Conservation (phyloP, 2,329 filamentous ascomycete genomes). For the Didymosphaeria variabile region DNA sequence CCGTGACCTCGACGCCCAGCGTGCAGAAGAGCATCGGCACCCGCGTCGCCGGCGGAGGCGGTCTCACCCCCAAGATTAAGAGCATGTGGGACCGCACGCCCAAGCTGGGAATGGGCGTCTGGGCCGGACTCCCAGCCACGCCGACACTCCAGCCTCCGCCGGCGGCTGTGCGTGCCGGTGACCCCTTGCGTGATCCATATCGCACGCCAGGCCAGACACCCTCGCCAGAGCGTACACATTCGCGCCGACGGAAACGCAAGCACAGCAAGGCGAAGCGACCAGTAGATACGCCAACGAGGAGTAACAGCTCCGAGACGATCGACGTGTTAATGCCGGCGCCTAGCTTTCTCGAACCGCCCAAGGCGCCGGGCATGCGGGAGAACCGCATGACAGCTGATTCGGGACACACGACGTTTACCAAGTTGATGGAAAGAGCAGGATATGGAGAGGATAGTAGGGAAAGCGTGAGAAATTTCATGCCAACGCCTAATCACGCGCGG, state of each 20-base stretch:
- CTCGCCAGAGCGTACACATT: constrained; percentile 29
- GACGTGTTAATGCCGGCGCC: constrained; percentile 54
- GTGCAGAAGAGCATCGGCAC: constrained; percentile 34
- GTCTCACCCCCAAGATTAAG: constrained; percentile 44
- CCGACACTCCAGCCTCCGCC: constrained; percentile 25
- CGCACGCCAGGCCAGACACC: constrained; percentile 41
- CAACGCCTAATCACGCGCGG: constrained; percentile 23
- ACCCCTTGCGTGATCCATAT: constrained; percentile 38
- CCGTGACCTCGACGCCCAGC: constrained; percentile 35
- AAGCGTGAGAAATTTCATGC: constrained; percentile 38
- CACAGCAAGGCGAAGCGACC: constrained; percentile 23
- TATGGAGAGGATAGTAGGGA: constrained; percentile 44
- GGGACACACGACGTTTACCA: constrained; percentile 51
- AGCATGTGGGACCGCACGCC: constrained; percentile 48
- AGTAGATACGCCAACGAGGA: constrained; percentile 27
- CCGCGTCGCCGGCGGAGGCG: constrained; percentile 21
- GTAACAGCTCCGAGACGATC: constrained; percentile 55
- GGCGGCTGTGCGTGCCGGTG: constrained; percentile 38
- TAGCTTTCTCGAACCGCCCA: constrained; percentile 44
- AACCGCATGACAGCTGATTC: constrained; percentile 44
- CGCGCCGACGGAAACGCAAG: constrained; percentile 17
- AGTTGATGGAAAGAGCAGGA: constrained; percentile 54
- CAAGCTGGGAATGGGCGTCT: constrained; percentile 41
- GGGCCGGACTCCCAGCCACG: constrained; percentile 28
- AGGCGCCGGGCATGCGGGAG: constrained; percentile 41